Percentiles rank a stretch among this genome's conserved stretches.
Conservation (phyloP, 306 rosid species). For the Benincasa hispida region DNA sequence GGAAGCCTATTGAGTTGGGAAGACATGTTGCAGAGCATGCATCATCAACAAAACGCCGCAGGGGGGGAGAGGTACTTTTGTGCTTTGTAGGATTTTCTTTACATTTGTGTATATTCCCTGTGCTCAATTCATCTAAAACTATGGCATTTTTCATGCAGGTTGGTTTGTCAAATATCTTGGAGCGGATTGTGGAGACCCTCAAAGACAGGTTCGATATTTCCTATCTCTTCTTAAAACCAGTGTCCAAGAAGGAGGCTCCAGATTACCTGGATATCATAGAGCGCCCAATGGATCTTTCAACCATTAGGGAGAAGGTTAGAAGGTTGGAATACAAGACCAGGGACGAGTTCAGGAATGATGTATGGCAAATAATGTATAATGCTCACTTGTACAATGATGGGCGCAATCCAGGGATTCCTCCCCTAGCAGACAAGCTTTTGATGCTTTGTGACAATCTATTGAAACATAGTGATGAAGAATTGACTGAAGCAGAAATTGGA, state of each 20-base stretch:
- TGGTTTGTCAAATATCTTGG: slow-evolving; percentile 95
- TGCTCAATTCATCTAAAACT: neutral
- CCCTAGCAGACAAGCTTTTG: slow-evolving; percentile 82
- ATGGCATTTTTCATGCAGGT: slow-evolving; percentile 27
- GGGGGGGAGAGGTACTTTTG: slow-evolving; percentile 85
- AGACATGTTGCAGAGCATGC: slow-evolving; percentile 35
- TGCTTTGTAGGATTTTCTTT: slow-evolving; percentile 10
- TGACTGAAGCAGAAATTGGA: slow-evolving; percentile 85
- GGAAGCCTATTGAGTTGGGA: slow-evolving; percentile 61
- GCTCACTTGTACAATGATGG: slow-evolving; percentile 82
- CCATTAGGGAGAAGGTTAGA: slow-evolving; percentile 72
- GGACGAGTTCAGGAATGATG: slow-evolving; percentile 77
- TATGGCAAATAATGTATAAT: slow-evolving; percentile 71
- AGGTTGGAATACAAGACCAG: slow-evolving; percentile 81
- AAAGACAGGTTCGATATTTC: slow-evolving; percentile 60
- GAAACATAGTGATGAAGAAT: slow-evolving; percentile 56
- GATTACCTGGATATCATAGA: slow-evolving; percentile 71
- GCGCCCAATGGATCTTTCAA: slow-evolving; percentile 85
- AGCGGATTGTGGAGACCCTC: slow-evolving; percentile 59
- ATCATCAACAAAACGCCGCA: slow-evolving; percentile 65
- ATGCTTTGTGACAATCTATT: slow-evolving; percentile 77
- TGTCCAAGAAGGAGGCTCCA: slow-evolving; percentile 84
- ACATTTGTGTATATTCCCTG: neutral
- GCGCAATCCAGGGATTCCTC: slow-evolving; percentile 87
- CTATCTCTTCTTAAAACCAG: slow-evolving; percentile 68